Base-by-base conservation (phyloP, 768 basidiomycete genomes). In the Hypholoma sublateritium region DNA sequence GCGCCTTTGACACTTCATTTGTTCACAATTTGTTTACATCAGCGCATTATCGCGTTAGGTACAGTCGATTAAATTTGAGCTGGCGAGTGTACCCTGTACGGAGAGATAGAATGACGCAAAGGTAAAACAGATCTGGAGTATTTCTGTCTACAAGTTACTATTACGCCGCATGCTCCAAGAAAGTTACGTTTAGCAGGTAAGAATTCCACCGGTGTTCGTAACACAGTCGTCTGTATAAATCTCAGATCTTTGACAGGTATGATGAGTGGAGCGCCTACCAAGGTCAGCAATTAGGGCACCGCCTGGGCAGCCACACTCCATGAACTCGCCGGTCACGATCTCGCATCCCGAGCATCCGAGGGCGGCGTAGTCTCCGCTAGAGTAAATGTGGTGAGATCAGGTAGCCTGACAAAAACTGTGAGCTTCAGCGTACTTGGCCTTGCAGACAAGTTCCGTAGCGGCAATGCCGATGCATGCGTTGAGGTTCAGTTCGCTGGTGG, bases 251-350 rank as follows among this genome's bases (percentile, higher is more conserved):
- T 8, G 6, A 17, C 32, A 5, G 11, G 21, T 8, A 28, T 11
- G 4, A n/a, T 14, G 14, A 11, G 32, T 12, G 34, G 11, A 50
- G 14, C 16, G n/a, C 42, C 41, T 25, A 58, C 57, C 44, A 34
- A 58, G 43, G 42, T 58, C 57, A 35, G 46, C 52, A n/a, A 53
- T 58, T 34, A 45, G 53, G 13, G 37, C 51, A 21, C 42, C 43
- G n/a, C 57, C 52, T 4, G 57, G 57, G 43, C 57, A 58, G 17
- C 39, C 22, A 21, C 57, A 58, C 24, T 25, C 19, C 57, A 58
- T 58, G 36, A 46, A 53, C n/a, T 22, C 25, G 2, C 57, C 52
- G 2, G 52, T 58, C 28, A 19, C 39, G 25, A 58, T 53, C 34
- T 34, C 24, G 37, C 57, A 58, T 37, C 44, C 42, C 3, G 51